Base-by-base conservation (phyloP, 306 rosid genomes). In the Leucaena leucocephala region DNA sequence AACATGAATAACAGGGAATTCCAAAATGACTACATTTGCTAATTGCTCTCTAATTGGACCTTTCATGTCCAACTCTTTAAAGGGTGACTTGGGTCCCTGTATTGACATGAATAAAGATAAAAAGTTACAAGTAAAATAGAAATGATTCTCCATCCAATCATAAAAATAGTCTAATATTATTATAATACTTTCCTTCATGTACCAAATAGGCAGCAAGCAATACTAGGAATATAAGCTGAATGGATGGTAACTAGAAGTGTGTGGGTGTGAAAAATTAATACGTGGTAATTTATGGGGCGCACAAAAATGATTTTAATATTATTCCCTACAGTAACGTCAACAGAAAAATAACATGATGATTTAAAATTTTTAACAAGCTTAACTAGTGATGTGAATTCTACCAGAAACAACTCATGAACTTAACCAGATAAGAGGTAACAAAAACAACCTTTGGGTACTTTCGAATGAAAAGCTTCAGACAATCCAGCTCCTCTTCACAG, bases 1-100 rank as follows among this genome's bases (percentile, higher is more conserved):
- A 62, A 93, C 93, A 86, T 85, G 74, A 57, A 96, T 83, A 59
- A 91, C 85, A 62, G 99, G 99, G 86, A 89, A 92, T 87, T 92
- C 98, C 90, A 95, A 80, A 68, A 95, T 77, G 67, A 79, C 85
- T 57, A 84, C 40, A 73, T 89, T 82, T 48, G 87, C 79, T 77
- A 96, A 81, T 78, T 91, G 96, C 74, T 91, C 86, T 86, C 89
- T 86, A 73, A 96, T 86, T 67, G 98, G 98, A 71, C 78, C 83
- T 21, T 83, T 85, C 76, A 82, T n/a, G 69, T 90, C 93, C 78
- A 96, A 79, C 82, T 90, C 94, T 81, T 85, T 83, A 74, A 89
- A 95, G 22, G 92, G 88, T 76, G 94, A 90, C 63, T 35, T 85
- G 14, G 88, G 71, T 39, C 91, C 93, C 98, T 93, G 88, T 15